Conservation (phyloP, 305 asterid genomes). For the Fraxinus albicans region DNA sequence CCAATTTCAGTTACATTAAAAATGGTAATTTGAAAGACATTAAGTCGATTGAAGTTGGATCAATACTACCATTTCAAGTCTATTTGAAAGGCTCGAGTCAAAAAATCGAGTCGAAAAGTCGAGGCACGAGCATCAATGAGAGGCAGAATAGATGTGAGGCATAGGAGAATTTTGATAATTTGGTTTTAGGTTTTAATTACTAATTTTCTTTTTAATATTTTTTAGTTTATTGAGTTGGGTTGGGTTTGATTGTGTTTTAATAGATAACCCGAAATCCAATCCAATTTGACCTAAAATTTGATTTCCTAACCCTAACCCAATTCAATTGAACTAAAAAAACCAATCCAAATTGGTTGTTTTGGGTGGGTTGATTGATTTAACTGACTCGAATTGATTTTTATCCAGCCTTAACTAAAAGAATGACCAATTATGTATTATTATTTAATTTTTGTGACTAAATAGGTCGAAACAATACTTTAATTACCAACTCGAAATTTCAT, state of each 20-base stretch:
- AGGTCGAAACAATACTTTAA: neutral
- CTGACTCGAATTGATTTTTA: neutral
- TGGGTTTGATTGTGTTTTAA: neutral
- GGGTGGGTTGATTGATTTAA: neutral
- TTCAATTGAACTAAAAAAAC: neutral
- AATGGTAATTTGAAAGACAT: neutral
- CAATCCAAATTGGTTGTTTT: neutral
- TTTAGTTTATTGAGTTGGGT: neutral
- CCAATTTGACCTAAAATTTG: neutral
- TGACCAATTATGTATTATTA: neutral
- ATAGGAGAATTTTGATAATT: neutral
- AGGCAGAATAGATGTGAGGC: neutral
- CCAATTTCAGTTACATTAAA: no score
- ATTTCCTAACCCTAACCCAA: neutral
- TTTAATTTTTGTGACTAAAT: neutral
- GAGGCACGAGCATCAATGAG: neutral
- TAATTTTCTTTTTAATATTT: no score
- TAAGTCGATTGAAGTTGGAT: no score
- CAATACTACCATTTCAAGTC: no score
- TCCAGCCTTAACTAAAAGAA: neutral
- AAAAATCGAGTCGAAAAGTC: neutral
- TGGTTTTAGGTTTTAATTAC: no score
- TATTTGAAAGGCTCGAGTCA: neutral
- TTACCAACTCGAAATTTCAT: neutral
- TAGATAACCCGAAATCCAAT: neutral